Conservation (phyloP, 768 basidiomycete species). For the Mrakia blollopis region DNA sequence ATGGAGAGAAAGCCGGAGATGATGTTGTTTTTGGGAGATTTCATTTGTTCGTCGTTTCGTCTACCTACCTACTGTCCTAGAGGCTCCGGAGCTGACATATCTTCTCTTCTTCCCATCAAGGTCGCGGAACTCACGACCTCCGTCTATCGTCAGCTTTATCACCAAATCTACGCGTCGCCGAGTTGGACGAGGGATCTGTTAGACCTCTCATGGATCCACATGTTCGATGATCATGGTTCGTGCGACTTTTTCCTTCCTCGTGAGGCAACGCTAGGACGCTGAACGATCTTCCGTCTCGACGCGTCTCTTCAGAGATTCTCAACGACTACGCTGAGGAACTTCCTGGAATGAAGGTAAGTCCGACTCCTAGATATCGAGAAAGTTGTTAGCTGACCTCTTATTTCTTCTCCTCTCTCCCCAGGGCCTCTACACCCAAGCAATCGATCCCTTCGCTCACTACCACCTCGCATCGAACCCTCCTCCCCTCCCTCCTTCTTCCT, state of each 20-base stretch:
- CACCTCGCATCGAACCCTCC: not conserved
- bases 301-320: not conserved
- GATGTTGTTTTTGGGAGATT: not conserved
- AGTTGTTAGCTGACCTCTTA: too few species aligned
- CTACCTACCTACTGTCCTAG: too few species aligned
- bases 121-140: not conserved
- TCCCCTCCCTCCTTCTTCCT: not conserved
- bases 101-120: not conserved
- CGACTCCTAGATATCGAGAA: too few species aligned
- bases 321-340: not conserved
- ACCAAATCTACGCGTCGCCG: not conserved
- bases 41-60: not conserved
- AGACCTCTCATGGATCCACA: not conserved
- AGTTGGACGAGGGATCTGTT: not conserved
- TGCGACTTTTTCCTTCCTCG: not conserved
- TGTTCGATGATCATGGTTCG: not conserved
- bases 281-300: too few species aligned
- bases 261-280: too few species aligned
- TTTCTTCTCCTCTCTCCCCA: not conserved
- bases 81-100: not conserved
- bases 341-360: not conserved
- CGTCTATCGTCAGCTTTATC: not conserved
- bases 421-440: not conserved
- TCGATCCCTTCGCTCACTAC: not conserved
- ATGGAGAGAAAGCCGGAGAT: not conserved